Evolutionary conservation across 768 basidiomycete species (phyloP).

Genomic region (Lyophyllum decastes): DNA sequence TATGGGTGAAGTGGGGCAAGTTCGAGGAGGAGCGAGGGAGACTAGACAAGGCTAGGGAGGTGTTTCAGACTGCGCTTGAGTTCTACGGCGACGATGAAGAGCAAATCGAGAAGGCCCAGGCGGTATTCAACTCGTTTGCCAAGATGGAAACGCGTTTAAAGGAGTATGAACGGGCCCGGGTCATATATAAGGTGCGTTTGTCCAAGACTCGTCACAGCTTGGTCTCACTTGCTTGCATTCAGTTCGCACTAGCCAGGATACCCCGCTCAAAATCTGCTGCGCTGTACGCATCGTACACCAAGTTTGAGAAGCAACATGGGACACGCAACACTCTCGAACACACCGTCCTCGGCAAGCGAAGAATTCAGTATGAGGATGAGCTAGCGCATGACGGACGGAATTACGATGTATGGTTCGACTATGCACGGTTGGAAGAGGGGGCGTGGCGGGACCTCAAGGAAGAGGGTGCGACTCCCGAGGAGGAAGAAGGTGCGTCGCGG

Average conservation of each 20-base stretch:
- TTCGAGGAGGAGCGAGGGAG: slow-evolving; percentile 84
- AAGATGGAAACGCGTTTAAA: slow-evolving; percentile 97
- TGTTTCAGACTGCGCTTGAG: slow-evolving; percentile 88
- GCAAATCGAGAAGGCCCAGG: slow-evolving; percentile 95
- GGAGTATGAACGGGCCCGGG: slow-evolving; percentile 94
- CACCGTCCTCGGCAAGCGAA: slow-evolving; percentile 95
- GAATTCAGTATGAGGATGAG: slow-evolving; percentile 99
- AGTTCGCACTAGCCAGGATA: slow-evolving; percentile 95
- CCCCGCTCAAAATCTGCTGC: slow-evolving; percentile 88
- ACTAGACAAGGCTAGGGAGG: slow-evolving; percentile 77
- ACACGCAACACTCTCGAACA: slow-evolving; percentile 84
- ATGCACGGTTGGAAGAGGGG: slow-evolving; percentile 89
- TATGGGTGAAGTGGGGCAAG: slow-evolving; percentile 84
- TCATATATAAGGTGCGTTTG: slow-evolving; percentile 88
- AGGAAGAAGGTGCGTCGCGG: slow-evolving; percentile 58
- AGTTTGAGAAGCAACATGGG: slow-evolving; percentile 98
- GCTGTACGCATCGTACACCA: slow-evolving; percentile 92
- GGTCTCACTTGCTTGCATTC: not conserved
- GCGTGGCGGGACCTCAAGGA: slow-evolving; percentile 75
- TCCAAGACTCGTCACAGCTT: not conserved
- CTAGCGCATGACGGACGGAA: slow-evolving; percentile 87
- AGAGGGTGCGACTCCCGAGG: slow-evolving; percentile 72
- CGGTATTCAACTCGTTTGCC: slow-evolving; percentile 90
- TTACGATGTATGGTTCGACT: slow-evolving; percentile 99
- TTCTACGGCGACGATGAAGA: slow-evolving; percentile 89